phyloP scores from a whole-genome alignment of 129 eudicot genomes.

The Helianthus annuus region DNA sequence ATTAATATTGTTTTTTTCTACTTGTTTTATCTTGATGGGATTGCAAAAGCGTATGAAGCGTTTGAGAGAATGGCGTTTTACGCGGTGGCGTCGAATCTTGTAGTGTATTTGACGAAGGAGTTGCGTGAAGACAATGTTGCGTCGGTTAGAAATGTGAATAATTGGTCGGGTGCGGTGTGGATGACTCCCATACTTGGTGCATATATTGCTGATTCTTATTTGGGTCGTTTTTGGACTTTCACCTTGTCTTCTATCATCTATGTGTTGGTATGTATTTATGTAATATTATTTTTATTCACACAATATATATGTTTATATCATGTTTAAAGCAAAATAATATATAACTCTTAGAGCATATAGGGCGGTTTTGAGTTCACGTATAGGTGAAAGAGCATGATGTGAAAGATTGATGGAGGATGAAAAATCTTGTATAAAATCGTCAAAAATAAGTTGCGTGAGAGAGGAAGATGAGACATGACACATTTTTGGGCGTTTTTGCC shows the following conservation, averaged over 20 bases:
- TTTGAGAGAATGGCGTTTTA: conserved; percentile 96
- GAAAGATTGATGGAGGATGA: too few species aligned
- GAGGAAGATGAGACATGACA: too few species aligned
- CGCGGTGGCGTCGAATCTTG: conserved; percentile 90
- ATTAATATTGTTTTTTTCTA: background rate
- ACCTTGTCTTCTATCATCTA: conserved; percentile 78
- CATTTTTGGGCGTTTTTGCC: too few species aligned
- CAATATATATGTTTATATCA: background rate
- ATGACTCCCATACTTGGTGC: conserved; percentile 93
- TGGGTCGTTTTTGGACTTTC: conserved; percentile 97
- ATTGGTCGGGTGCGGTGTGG: conserved; percentile 93
- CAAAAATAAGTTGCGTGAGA: too few species aligned
- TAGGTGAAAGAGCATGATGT: too few species aligned
- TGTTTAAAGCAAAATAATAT: background rate
- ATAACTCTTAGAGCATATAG: background rate
- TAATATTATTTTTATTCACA: too few species aligned
- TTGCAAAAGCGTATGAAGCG: conserved; percentile 79
- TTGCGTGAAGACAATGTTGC: conserved; percentile 88
- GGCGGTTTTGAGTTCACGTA: too few species aligned
- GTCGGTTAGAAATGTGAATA: conserved; percentile 83
- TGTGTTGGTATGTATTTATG: conserved; percentile 51
- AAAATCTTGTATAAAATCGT: too few species aligned
- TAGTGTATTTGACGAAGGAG: conserved; percentile 82
- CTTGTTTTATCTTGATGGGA: conserved; percentile 7
- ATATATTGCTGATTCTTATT: conserved; percentile 79